Conservation (phyloP, 192 early-diverging fungal species). For the Allomyces arbusculus region DNA sequence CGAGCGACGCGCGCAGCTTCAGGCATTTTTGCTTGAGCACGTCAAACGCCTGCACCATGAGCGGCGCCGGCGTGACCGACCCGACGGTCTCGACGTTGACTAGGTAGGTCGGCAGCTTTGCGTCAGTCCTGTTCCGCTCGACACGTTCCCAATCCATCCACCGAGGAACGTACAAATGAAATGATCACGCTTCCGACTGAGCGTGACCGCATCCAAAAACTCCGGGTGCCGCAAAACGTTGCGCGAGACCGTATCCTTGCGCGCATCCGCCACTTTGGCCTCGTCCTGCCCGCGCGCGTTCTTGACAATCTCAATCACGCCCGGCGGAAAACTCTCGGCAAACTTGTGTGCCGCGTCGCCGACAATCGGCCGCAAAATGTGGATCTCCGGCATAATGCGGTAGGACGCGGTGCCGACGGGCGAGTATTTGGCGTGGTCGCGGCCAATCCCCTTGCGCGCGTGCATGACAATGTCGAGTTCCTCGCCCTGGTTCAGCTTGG, state of each 20-base stretch:
- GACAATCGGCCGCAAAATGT: constrained; percentile 59
- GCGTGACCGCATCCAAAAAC: constrained; percentile 71
- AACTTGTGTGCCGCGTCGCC: constrained; percentile 67
- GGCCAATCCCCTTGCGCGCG: constrained; percentile 77
- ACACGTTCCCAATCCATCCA: background rate
- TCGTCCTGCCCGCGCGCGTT: constrained; percentile 40
- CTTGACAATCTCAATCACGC: constrained; percentile 57
- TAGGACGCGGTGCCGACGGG: constrained; percentile 89
- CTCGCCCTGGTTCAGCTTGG: constrained; percentile 83
- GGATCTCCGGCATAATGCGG: constrained; percentile 78
- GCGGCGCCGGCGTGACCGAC: constrained; percentile 45
- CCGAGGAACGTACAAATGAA: constrained; percentile 66
- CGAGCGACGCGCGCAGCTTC: no score
- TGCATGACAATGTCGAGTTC: constrained; percentile 64
- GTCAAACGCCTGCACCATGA: constrained; percentile 59
- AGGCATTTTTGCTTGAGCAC: constrained; percentile 60
- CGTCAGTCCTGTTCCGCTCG: no score
- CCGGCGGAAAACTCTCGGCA: constrained; percentile 63
- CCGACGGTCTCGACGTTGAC: constrained; percentile 76
- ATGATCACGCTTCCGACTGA: constrained; percentile 83
- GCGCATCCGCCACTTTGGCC: constrained; percentile 67
- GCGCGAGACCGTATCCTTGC: constrained; percentile 86
- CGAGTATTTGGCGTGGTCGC: constrained; percentile 94
- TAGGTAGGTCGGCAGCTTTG: constrained; percentile 3
- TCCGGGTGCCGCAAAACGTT: constrained; percentile 82